Base-by-base conservation (phyloP, 495 filamentous ascomycete species). In the Massariosphaeria phaeospora region DNA sequence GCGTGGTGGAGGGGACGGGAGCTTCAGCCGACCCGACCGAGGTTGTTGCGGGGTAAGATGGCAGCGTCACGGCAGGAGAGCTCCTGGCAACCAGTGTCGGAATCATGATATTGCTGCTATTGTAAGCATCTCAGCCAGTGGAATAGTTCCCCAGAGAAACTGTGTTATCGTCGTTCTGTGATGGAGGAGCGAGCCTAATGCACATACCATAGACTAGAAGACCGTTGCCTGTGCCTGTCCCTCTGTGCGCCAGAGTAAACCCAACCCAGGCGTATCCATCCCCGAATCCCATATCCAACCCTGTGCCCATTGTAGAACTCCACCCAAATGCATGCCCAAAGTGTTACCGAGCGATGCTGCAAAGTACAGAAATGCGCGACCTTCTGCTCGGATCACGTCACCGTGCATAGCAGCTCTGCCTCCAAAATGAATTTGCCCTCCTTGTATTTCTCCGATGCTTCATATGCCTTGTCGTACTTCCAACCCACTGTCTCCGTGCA, bases 381-480 rank as follows among this genome's bases (percentile, higher is more conserved):
- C n/a, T n/a, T n/a, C n/a, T n/a, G n/a, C n/a, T n/a, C n/a, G n/a
- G n/a, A 35, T 64, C 44, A 70, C 18, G 55, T 69, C 43, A 96
- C 89, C 44, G 80, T 79, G 63, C 86, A 90, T 33, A 98, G 76
- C 51, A 97, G 70, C 74, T 96, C 91, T 33, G 86, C 88, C 75
- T 98, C 93, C 54, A 98, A 77, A 48, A 98, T 98, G 67, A 86
- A 98, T 72, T 96, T 96, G 34, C 89, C 90, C 74, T 98, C 93
- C 75, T 98, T 98, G 72, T 98, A 98, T 74, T 95, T 95, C 79
- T 98, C 91, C 52, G 74, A 80, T 39, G 72, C 63, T 78, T 98
- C 93, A 66, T 84, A 96, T 25, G 93, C 93, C 72, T 94, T 94
- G 70, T 98, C 93, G 73, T 98, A 98, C 73, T 95, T 98, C 93